Evolutionary conservation across 2,329 filamentous ascomycete genomes (phyloP), one percentile per base, ranked within the genome.

Genomic region (Pseudopyricularia cyperi): DNA sequence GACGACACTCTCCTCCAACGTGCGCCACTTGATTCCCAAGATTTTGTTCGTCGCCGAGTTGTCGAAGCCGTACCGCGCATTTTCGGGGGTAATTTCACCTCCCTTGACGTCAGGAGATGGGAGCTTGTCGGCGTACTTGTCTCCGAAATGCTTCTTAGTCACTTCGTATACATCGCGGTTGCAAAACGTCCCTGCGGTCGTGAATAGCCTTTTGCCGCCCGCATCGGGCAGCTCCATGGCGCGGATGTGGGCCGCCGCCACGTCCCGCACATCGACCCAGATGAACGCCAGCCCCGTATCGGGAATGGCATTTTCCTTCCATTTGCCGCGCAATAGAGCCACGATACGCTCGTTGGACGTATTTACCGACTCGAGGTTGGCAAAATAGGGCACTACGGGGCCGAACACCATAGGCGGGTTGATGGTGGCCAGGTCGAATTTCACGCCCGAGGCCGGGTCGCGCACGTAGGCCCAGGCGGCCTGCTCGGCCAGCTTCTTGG

Each of bases 11-110:
- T 82, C 71, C 64, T 87, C 82, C 33, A 87, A 59, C 4, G 68
- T 63, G 56, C 69, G 79, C 71, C 78, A 87, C 54, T 83, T 66
- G 48, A 86, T 72, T 1, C 80, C 81, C 54, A 88, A 63, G 47
- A 83, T 58, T 59, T 79, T 72, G 26, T 73, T 75, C 1, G 79
- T 79, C 60, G 72, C 72, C 50, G 70, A 71, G 61, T 80, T 85
- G 61, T 86, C 75, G 53, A 73, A 76, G 55, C 67, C 67, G 62
- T 75, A 82, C 44, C 76, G 57, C 55, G 71, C 58, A 3, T 64
- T 65, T 53, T 63, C 63, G 3, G 68, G 61, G 15, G 67, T 61
- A 52, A 67, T 37, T 55, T 68, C 69, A n/a, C 72, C 73, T 12
- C 74, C 73, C 53, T 65, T 59, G 9, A 65, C 64, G 15, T 71